Conservation (phyloP, 1,139 yeast species). For the Suhomyces ambrosiae region DNA sequence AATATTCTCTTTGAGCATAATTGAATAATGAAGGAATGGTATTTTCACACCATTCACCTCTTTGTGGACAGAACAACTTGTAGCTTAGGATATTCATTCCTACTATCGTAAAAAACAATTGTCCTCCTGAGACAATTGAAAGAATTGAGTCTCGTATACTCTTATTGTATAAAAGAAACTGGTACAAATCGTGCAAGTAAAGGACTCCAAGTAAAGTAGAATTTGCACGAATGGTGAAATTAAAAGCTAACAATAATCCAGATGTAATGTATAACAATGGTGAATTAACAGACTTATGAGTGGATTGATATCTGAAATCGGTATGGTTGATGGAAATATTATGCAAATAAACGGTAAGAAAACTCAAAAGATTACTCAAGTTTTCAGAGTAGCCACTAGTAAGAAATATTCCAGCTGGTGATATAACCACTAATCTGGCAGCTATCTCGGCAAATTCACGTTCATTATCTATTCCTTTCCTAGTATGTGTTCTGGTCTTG, state of each 20-base stretch:
- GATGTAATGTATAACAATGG: constrained; percentile 46
- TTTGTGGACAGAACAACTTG: constrained; percentile 54
- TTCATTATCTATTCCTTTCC: constrained; percentile 1
- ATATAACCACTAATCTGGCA: constrained; percentile 34
- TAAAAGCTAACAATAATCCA: constrained; percentile 58
- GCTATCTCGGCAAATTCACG: constrained; percentile 9
- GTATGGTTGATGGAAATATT: constrained; percentile 33
- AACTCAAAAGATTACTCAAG: constrained; percentile 63
- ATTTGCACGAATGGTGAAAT: constrained; percentile 73
- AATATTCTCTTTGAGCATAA: constrained; percentile 79
- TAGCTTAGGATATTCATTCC: constrained; percentile 58
- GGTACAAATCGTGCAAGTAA: constrained; percentile 59
- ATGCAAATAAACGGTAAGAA: constrained; percentile 59
- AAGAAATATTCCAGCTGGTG: constrained; percentile 83
- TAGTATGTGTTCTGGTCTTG: constrained; percentile 10
- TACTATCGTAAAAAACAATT: constrained; percentile 50
- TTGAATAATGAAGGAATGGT: constrained; percentile 62
- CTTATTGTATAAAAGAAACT: constrained; percentile 22
- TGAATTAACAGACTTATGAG: constrained; percentile 15
- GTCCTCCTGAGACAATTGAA: constrained; percentile 55
- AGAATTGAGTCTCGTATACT: constrained; percentile 21
- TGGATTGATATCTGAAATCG: constrained; percentile 17
- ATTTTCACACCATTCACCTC: constrained; percentile 75
- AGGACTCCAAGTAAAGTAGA: constrained; percentile 70
- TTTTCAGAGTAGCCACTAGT: constrained; percentile 80